These are phyloP conservation scores for Aegilops longissima DNA, from an alignment of 176 grass and related monocot species.

Conservation along the genomic window DNA sequence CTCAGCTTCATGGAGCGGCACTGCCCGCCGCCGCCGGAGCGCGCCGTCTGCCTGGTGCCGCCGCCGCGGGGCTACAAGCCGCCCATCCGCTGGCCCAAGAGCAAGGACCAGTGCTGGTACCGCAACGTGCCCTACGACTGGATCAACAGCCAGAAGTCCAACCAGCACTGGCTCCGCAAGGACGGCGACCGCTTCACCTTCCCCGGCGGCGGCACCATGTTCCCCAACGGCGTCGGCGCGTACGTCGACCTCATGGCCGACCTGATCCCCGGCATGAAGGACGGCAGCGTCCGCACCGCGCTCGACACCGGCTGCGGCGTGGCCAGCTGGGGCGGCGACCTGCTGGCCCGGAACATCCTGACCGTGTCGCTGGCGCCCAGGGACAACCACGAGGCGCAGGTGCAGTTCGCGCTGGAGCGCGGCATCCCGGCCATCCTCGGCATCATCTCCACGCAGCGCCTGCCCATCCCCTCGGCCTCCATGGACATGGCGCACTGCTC, in stretches of 20 bases:
- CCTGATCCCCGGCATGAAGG: constrained; percentile 77
- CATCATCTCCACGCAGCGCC: constrained; percentile 91
- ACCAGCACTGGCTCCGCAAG: constrained; percentile 95
- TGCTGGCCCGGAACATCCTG: constrained; percentile 70
- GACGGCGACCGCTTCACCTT: constrained; percentile 86
- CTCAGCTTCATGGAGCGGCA: constrained; percentile 95
- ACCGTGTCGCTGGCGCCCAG: constrained; percentile 79
- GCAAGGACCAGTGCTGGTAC: constrained; percentile 98
- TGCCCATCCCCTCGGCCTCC: constrained; percentile 70
- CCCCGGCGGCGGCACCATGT: constrained; percentile 96
- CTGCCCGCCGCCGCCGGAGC: constrained; percentile 72
- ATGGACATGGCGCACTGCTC: constrained; percentile 98
- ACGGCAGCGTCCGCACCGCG: constrained; percentile 78
- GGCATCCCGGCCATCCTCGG: constrained; percentile 95
- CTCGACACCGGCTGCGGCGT: constrained; percentile 96
- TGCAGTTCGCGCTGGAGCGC: constrained; percentile 97
- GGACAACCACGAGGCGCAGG: constrained; percentile 98
- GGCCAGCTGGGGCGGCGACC: constrained; percentile 93
- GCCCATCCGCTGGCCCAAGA: constrained; percentile 96
- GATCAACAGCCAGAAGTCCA: constrained; percentile 99
- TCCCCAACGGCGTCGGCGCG: constrained; percentile 80
- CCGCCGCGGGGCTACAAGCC: constrained; percentile 82
- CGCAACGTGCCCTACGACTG: constrained; percentile 98
- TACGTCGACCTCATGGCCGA: constrained; percentile 75
- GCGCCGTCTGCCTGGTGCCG: constrained; percentile 76